Percentiles rank a stretch among this genome's conserved stretches.
These are phyloP conservation scores for Komagataella ulmi DNA, from an alignment of 805 yeast genomes.

Conservation along the genomic window DNA sequence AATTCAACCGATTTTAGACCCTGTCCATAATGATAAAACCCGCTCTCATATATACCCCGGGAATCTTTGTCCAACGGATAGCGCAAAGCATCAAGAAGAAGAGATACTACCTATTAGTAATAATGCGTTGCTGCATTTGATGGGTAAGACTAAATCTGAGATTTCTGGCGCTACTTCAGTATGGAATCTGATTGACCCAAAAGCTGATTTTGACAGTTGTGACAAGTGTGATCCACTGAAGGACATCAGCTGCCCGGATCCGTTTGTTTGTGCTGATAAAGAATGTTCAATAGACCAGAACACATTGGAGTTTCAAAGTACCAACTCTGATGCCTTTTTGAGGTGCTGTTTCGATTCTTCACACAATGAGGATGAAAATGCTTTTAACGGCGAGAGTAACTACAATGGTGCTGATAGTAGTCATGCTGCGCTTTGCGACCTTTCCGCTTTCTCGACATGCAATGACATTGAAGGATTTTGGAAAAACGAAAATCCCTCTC, in stretches of 20 bases:
- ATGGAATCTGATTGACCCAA: background rate
- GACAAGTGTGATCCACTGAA: background rate
- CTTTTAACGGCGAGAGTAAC: background rate
- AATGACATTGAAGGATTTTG: background rate
- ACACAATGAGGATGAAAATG: background rate
- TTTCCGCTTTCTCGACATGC: background rate
- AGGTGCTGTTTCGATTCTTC: background rate
- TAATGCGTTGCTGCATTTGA: background rate
- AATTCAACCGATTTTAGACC: background rate
- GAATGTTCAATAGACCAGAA: background rate
- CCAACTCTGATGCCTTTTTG: background rate
- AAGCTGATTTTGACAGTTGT: background rate
- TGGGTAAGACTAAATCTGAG: background rate
- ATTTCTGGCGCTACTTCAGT: background rate
- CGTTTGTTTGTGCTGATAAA: background rate
- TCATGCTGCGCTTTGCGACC: background rate
- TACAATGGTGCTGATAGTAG: background rate
- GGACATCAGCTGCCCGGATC: background rate
- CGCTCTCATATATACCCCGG: background rate
- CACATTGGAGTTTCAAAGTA: background rate
- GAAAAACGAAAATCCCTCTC: background rate
- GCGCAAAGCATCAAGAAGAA: background rate
- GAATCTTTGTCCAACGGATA: background rate
- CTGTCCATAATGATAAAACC: background rate
- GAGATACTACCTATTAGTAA: background rate